These are phyloP conservation scores for Monosporascus sp. DNA, from an alignment of 2,329 filamentous ascomycete species.

Conservation along the genomic window DNA sequence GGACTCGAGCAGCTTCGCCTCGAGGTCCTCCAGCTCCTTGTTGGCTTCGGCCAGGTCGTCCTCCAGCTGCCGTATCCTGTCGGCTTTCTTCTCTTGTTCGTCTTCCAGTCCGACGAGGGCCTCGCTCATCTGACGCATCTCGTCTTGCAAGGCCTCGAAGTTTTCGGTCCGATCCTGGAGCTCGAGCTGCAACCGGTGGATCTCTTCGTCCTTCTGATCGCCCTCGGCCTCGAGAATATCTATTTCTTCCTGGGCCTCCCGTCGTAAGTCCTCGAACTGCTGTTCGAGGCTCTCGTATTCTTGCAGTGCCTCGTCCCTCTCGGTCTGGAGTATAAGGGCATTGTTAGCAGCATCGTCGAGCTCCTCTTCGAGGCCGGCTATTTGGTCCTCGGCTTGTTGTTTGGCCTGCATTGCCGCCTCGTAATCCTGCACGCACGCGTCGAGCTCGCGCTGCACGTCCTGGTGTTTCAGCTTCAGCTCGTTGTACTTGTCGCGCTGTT, in stretches of 20 bases:
- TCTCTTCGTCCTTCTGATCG: slow-evolving; percentile 67
- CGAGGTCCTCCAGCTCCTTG: slow-evolving; percentile 78
- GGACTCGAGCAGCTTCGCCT: slow-evolving; percentile 76
- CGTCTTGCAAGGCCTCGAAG: slow-evolving; percentile 83
- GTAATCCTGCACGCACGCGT: slow-evolving; percentile 74
- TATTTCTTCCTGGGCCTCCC: slow-evolving; percentile 62
- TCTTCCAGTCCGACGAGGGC: slow-evolving; percentile 83
- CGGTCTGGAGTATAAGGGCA: slow-evolving; percentile 69
- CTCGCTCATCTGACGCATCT: slow-evolving; percentile 90
- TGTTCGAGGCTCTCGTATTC: slow-evolving; percentile 54
- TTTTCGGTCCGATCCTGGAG: slow-evolving; percentile 76
- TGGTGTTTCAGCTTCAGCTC: slow-evolving; percentile 85
- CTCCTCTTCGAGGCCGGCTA: slow-evolving; percentile 68
- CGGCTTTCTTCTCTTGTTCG: slow-evolving; percentile 73
- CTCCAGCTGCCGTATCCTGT: slow-evolving; percentile 77
- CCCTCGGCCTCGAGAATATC: slow-evolving; percentile 65
- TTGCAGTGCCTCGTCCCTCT: slow-evolving; percentile 79
- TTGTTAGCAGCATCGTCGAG: slow-evolving; percentile 76
- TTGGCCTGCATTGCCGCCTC: slow-evolving; percentile 64
- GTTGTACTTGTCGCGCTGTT: slow-evolving; percentile 80
- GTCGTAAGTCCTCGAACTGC: slow-evolving; percentile 56
- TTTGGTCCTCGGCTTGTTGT: slow-evolving; percentile 53
- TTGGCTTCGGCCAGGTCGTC: slow-evolving; percentile 78
- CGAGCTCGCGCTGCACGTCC: slow-evolving; percentile 76
- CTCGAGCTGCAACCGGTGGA: slow-evolving; percentile 64